Base-by-base conservation (phyloP, 129 eudicot species). In the Calendula officinalis region DNA sequence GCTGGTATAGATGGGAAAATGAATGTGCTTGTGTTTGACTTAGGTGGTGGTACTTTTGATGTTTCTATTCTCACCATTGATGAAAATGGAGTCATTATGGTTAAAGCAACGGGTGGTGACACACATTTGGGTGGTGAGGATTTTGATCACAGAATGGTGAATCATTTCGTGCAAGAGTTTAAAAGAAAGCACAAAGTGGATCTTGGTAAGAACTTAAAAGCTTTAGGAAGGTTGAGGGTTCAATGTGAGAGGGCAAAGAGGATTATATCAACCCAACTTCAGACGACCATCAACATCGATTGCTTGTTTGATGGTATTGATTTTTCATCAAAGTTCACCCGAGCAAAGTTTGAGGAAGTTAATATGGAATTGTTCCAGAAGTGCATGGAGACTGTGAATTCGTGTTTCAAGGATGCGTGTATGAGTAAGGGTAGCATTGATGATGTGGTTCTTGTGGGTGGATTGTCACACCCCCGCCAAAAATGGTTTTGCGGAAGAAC, bases 41-140 rank as follows among this genome's bases (percentile, higher is more conserved):
- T 59, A 12, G 69, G 74, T 59, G 74, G 79, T 41, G 74, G 79
- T 14, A 75, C 79, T 37, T 67, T 75, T 67, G 79, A 75, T 35
- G 75, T 67, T 4, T 59, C 75, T 7, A 38, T 75, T 59, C 69
- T 60, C 50, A 75, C 64, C 41, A 59, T 75, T 22, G 69, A 67
- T 6, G 37, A 54, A 9, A 12, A 6, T 7, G 78, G 78, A 8
- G 14, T 15, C n/a, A 59, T 59, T 5, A 17, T 39, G 57, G 79
- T 75, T 51, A 75, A 75, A 34, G 69, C 79, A 10, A 75, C 64
- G 0, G 79, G 64, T 12, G 79, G 79, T 6, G 70, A 75, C 7
- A 75, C 74, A 5, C 74, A 75, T 50, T 42, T 75, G 56, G 78
- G 77, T 12, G 77, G 71, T 8, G 60, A 42, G 52, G 77, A 72